These are phyloP conservation scores for Alternaria tenuissima DNA, from an alignment of 2,329 filamentous ascomycete genomes.

Conservation along the genomic window DNA sequence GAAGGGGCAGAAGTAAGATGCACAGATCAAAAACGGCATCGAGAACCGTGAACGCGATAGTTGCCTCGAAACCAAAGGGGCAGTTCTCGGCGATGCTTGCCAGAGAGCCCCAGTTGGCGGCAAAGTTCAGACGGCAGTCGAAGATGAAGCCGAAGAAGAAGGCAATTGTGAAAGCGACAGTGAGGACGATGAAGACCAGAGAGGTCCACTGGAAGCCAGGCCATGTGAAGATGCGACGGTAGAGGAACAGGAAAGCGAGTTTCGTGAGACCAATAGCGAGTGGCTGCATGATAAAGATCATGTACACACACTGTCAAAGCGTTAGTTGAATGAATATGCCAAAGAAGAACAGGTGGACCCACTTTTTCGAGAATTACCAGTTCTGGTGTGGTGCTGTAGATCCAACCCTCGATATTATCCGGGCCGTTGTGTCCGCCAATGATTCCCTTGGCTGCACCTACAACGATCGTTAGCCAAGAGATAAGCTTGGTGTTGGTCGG, in stretches of 20 bases:
- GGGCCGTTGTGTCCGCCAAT: slow-evolving; percentile 12
- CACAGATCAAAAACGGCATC: slow-evolving; percentile 14
- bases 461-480: background rate
- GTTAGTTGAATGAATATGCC: background rate
- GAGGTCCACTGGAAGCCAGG: slow-evolving; percentile 10
- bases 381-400: slow-evolving; percentile 9
- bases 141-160: slow-evolving; percentile 18
- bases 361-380: slow-evolving; percentile 12
- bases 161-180: slow-evolving; percentile 5
- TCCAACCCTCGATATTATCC: slow-evolving; percentile 10
- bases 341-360: background rate
- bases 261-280: slow-evolving; percentile 13
- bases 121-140: slow-evolving; percentile 13
- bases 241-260: slow-evolving; percentile 15
- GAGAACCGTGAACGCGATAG: slow-evolving; percentile 8
- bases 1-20: slow-evolving; percentile 13
- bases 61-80: slow-evolving; percentile 12
- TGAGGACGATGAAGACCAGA: slow-evolving; percentile 4
- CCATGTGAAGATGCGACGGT: slow-evolving; percentile 14
- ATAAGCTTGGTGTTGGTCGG: background rate
- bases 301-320: slow-evolving; percentile 6
- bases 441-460: slow-evolving; percentile 12
- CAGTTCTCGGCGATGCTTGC: slow-evolving; percentile 14
- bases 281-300: slow-evolving; percentile 17
- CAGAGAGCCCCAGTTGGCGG: slow-evolving; percentile 13